These are phyloP conservation scores for Omphalotus olearius DNA, from an alignment of 1,284 basidiomycete genomes.

Conservation along the genomic window DNA sequence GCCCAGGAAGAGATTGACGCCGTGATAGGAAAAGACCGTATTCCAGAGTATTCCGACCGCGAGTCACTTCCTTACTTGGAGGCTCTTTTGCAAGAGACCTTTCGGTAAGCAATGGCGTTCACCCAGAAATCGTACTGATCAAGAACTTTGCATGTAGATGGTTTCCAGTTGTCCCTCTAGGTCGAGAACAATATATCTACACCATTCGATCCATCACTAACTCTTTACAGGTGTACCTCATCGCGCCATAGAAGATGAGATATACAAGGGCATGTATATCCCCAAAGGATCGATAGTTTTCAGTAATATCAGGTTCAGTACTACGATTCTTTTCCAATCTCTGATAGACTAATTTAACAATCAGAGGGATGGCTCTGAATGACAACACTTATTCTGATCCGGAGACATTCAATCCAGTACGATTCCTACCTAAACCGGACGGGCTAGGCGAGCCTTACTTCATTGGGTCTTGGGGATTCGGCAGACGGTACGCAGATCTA, in stretches of 20 bases:
- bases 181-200: too few relatives aligned
- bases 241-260: constrained; percentile 3
- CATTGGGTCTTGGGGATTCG: constrained; percentile 8
- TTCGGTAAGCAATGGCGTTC: constrained; percentile 2
- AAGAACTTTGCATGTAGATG: too few relatives aligned
- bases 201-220: too few relatives aligned
- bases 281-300: constrained; percentile 7
- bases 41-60: not conserved
- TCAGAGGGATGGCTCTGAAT: constrained; percentile 18
- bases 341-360: not conserved
- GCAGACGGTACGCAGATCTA: constrained; percentile 3
- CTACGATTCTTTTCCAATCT: not conserved
- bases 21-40: constrained; percentile 1
- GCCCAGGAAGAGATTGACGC: constrained; percentile 6
- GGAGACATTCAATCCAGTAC: constrained; percentile 15
- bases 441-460: not conserved
- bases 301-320: constrained; percentile 12
- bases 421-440: constrained; percentile 13
- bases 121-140: not conserved
- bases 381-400: constrained; percentile 15
- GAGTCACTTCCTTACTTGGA: not conserved
- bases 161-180: too few relatives aligned
- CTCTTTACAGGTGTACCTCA: constrained; percentile 2
- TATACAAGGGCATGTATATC: constrained; percentile 4
- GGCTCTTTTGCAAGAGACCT: constrained; percentile 3